phyloP scores from a whole-genome alignment of 257 asterid species.

The Nicotiana noctiflora region DNA sequence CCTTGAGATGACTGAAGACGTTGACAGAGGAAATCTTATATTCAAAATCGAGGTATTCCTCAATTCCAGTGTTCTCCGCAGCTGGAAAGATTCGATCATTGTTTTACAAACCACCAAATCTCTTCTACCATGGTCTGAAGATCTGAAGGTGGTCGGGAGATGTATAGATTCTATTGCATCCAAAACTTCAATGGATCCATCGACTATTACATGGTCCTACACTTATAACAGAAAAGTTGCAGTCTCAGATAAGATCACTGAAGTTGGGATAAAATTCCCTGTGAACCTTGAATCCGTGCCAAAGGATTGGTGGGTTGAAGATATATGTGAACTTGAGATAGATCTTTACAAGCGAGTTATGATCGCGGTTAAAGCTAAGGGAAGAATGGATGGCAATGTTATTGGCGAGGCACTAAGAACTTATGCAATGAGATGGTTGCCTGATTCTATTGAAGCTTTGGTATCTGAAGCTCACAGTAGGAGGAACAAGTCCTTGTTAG shows the following conservation, averaged over 20 bases:
- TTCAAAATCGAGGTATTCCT: constrained; percentile 79
- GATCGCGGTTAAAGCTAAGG: constrained; percentile 70
- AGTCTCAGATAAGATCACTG: constrained; percentile 38
- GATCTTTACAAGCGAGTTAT: constrained; percentile 72
- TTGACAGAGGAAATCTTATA: constrained; percentile 72
- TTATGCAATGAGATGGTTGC: constrained; percentile 80
- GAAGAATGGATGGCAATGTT: constrained; percentile 60
- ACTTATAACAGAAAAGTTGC: constrained; percentile 57
- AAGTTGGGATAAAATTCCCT: constrained; percentile 28
- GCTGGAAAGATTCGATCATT: constrained; percentile 92
- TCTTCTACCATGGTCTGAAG: constrained; percentile 77
- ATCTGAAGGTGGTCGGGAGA: constrained; percentile 63
- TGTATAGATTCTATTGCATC: constrained; percentile 81
- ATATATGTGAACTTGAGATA: constrained; percentile 75
- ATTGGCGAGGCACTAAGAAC: constrained; percentile 78
- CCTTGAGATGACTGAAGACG: constrained; percentile 82
- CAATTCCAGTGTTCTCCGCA: constrained; percentile 66
- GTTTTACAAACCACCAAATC: constrained; percentile 72
- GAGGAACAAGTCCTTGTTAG: constrained; percentile 66
- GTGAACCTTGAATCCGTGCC: constrained; percentile 49
- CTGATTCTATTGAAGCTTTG: constrained; percentile 68
- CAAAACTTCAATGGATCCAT: constrained; percentile 81
- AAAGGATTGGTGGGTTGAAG: constrained; percentile 94
- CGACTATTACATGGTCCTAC: constrained; percentile 73
- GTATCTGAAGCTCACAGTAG: constrained; percentile 53